Evolutionary conservation across 306 rosid species (phyloP).

Genomic region (Castanea mollissima): DNA sequence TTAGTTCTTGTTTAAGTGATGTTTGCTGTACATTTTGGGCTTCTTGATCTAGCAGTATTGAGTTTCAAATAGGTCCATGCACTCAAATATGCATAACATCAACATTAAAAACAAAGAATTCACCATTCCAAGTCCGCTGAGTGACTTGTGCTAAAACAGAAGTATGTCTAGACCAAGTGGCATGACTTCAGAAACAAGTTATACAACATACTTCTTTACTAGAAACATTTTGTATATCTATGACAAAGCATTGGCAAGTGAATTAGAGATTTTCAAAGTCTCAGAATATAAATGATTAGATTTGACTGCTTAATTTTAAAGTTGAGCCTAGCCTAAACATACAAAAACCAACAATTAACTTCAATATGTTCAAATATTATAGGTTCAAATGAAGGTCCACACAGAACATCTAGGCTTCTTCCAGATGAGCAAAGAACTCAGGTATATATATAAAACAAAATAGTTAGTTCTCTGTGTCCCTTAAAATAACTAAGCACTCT

Average conservation of each 20-base stretch:
- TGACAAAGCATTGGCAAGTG: background rate
- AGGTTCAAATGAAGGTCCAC: constrained; percentile 89
- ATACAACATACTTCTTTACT: background rate
- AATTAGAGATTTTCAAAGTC: constrained; percentile 5
- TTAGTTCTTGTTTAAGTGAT: background rate
- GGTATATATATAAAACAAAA: constrained; percentile 38
- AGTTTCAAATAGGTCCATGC: background rate
- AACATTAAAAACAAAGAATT: background rate
- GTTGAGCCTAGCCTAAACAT: constrained; percentile 21
- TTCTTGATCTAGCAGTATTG: background rate
- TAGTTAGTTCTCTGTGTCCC: constrained; percentile 14
- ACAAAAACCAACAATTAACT: background rate
- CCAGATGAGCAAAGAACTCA: constrained; percentile 75
- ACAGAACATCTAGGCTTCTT: constrained; percentile 49
- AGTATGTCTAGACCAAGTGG: background rate
- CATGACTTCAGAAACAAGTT: background rate
- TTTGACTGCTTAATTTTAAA: constrained; percentile 23
- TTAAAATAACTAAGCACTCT: constrained; percentile 4
- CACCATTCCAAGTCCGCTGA: background rate
- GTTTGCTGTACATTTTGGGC: background rate
- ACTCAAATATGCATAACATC: background rate
- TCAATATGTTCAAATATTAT: constrained; percentile 2
- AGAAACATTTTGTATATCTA: background rate
- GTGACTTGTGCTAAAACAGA: background rate
- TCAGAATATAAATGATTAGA: constrained; percentile 2